These are phyloP conservation scores for Choricystis sp. DNA, from an alignment of 139 green algal species.

Conservation along the genomic window DNA sequence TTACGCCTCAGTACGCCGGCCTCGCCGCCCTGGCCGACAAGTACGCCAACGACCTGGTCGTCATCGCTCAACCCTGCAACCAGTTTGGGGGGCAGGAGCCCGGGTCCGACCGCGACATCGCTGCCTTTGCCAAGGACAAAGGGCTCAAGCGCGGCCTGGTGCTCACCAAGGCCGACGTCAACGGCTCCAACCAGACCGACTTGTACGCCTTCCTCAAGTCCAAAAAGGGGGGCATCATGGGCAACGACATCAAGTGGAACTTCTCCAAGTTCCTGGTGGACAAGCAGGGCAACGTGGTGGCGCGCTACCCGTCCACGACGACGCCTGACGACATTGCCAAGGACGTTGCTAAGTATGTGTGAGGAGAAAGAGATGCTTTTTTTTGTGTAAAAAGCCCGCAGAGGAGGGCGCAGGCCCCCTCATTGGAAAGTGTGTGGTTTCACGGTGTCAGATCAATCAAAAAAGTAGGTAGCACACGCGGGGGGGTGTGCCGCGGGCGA, in stretches of 20 bases:
- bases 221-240: not conserved
- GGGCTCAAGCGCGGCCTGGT: not conserved
- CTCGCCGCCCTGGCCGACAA: not conserved
- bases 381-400: not conserved
- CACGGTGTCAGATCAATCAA: too few species aligned
- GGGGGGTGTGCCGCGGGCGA: too few species aligned
- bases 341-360: not conserved
- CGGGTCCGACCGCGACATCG: not conserved
- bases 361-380: not conserved
- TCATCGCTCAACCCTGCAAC: not conserved
- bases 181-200: not conserved
- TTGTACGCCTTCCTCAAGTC: not conserved
- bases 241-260: slow-evolving; percentile 1
- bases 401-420: not conserved
- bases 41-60: not conserved
- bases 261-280: not conserved
- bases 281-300: not conserved
- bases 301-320: not conserved
- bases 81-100: not conserved
- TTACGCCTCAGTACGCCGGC: not conserved
- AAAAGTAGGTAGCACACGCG: too few species aligned
- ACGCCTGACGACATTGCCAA: not conserved
- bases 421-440: too few species aligned
- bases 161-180: slow-evolving; percentile 3
- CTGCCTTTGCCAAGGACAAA: not conserved